Conservation (phyloP, 306 rosid species). For the Aeschynomene evenia region DNA sequence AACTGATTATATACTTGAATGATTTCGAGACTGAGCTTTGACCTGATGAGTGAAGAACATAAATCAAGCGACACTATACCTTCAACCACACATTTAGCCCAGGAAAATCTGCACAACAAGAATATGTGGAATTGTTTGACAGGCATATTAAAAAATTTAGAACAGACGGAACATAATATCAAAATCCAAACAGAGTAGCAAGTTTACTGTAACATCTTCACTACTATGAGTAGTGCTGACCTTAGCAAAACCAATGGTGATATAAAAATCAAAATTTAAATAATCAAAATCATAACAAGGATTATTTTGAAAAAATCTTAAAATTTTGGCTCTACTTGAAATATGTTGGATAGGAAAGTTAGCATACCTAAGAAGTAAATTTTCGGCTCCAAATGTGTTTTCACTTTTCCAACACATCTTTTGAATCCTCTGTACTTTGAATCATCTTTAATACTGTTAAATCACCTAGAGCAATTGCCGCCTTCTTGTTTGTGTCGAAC, state of each 20-base stretch:
- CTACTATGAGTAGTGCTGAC: not conserved
- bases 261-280: not conserved
- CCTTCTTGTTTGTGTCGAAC: conserved; percentile 56
- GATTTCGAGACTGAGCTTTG: not conserved
- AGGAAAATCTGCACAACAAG: not conserved
- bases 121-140: not conserved
- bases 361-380: conserved; percentile 12
- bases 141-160: not conserved
- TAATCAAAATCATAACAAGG: not conserved
- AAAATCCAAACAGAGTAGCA: not conserved
- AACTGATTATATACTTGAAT: not conserved
- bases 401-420: not conserved
- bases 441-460: conserved; percentile 8
- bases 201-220: conserved; percentile 12
- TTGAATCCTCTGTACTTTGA: conserved; percentile 9
- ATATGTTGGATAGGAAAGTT: conserved; percentile 1
- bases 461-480: conserved; percentile 33
- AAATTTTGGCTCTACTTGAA: conserved; percentile 9
- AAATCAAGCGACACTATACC: not conserved
- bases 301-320: not conserved
- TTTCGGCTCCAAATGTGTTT: not conserved
- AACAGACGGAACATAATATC: not conserved
- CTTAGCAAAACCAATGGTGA: not conserved
- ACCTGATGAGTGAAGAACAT: not conserved
- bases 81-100: not conserved